phyloP scores from a whole-genome alignment of 2,329 filamentous ascomycete species.

The Apiospora pterosperma region DNA sequence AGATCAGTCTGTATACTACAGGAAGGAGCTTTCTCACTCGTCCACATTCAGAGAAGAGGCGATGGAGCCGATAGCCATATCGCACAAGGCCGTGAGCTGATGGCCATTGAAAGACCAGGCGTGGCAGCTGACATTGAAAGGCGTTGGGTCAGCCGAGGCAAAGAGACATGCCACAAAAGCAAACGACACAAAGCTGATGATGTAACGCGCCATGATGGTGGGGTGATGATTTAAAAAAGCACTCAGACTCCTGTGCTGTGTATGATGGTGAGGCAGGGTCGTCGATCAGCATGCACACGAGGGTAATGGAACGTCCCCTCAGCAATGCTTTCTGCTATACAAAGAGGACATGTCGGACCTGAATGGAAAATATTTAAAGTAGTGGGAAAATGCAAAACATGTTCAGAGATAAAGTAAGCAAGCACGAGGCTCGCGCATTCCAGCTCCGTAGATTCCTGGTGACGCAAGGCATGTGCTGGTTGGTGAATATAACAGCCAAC shows the following conservation, averaged over 20 bases:
- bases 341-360: no score
- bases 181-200: background rate
- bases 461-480: background rate
- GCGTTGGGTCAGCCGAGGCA: background rate
- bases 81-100: background rate
- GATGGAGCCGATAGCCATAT: background rate
- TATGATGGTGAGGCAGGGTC: no score
- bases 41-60: background rate
- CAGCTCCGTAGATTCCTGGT: background rate
- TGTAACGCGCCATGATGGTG: background rate
- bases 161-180: background rate
- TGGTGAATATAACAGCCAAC: background rate
- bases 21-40: background rate
- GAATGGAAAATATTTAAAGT: no score
- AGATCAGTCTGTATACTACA: no score
- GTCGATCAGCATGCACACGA: background rate
- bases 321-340: no score
- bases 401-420: background rate
- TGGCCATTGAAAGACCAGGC: background rate
- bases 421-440: background rate
- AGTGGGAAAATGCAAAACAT: background rate
- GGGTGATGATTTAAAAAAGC: background rate
- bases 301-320: no score
- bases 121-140: background rate
- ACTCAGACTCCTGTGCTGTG: background rate